Evolutionary conservation across 129 eudicot species (phyloP).

Genomic region (sunflower (Helianthus annuus)): DNA sequence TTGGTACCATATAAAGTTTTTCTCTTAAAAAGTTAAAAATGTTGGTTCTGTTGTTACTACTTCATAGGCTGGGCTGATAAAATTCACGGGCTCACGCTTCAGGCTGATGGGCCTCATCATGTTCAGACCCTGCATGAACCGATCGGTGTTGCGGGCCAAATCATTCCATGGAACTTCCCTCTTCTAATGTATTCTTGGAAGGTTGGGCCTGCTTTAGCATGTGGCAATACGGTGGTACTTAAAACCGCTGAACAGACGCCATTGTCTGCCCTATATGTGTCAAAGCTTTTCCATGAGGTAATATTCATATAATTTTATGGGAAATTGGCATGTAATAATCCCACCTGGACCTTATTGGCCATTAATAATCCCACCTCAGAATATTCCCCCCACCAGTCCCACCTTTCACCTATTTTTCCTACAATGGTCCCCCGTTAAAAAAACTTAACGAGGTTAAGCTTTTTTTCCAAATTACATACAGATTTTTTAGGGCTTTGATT

Average conservation of each 20-base stretch:
- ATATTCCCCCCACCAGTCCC: too few species aligned
- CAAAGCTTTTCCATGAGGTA: constrained; percentile 79
- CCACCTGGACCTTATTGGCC: too few species aligned
- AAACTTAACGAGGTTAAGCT: too few species aligned
- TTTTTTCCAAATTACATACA: too few species aligned
- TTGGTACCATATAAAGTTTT: neutral
- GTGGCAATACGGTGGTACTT: constrained; percentile 77
- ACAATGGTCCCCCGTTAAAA: too few species aligned
- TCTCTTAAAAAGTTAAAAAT: neutral
- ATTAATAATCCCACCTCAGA: too few species aligned
- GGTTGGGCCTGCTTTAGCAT: constrained; percentile 82
- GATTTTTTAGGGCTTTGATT: too few species aligned
- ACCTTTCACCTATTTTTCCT: too few species aligned
- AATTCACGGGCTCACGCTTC: constrained; percentile 73
- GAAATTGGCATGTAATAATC: too few species aligned
- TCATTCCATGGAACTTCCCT: constrained; percentile 87
- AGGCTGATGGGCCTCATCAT: constrained; percentile 74
- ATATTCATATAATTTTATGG: neutral
- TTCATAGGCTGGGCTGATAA: constrained; percentile 84
- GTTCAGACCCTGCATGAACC: constrained; percentile 77
- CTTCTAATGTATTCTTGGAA: constrained; percentile 79
- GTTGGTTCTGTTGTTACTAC: constrained; percentile 16
- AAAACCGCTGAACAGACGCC: constrained; percentile 89
- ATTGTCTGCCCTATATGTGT: constrained; percentile 64
- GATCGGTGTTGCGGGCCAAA: constrained; percentile 78